Base-by-base conservation (phyloP, 139 green algal genomes). In the Haematococcus lacustris region DNA sequence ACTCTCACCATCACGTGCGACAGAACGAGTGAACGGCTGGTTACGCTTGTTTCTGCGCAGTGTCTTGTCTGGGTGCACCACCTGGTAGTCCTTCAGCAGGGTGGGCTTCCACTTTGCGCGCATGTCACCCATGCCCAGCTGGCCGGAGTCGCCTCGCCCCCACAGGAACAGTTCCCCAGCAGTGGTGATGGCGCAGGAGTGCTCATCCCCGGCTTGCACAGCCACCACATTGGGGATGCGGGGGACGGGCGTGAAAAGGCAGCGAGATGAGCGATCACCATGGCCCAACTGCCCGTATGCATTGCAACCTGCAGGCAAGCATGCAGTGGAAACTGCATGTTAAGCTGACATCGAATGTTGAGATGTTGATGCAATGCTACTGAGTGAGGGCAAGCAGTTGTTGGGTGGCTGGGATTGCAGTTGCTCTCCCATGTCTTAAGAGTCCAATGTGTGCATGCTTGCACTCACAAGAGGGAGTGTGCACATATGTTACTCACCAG, bases 281-380 rank as follows among this genome's bases (percentile, higher is more conserved):
- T 78, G 73, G 25, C 91, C 91, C 35, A 95, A 86, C 81, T 96
- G 88, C 9, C 91, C 91, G 68, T 87, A 93, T 5, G 68, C 73
- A 62, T 93, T 93, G 76, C 61, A 70, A 13, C 91, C 91, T 78
- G 83, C 47, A 57, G 21, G 47, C 13, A 57, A 57, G 47, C 21
- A 57, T 77, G n/a, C n/a, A n/a, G n/a, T n/a, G n/a, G n/a, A n/a
- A n/a, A n/a, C n/a, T n/a, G n/a, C n/a, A n/a, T n/a, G n/a, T n/a
- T n/a, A n/a, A n/a, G n/a, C n/a, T n/a, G n/a, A n/a, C n/a, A n/a
- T n/a, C n/a, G n/a, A n/a, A n/a, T n/a, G n/a, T n/a, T n/a, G n/a
- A n/a, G n/a, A n/a, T n/a, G n/a, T n/a, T n/a, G n/a, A n/a, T n/a
- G n/a, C n/a, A n/a, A n/a, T n/a, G n/a, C n/a, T n/a, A n/a, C n/a